A percentile compares a stretch with the other conserved stretches of the same genome.
These are phyloP conservation scores for Myriosclerotinia curreyana DNA, from an alignment of 2,329 filamentous ascomycete genomes.

Conservation along the genomic window DNA sequence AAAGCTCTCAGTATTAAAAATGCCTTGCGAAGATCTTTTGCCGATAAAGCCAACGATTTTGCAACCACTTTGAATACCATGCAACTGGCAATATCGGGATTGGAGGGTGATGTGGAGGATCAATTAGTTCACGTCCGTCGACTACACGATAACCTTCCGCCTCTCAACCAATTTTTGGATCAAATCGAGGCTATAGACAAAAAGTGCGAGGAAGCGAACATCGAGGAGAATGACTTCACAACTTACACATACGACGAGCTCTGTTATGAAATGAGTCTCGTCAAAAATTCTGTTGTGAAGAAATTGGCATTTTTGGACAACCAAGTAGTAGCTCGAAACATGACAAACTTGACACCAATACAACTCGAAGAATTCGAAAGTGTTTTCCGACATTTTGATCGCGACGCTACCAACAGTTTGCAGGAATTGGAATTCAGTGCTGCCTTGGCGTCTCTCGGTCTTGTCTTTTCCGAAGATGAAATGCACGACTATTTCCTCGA, in stretches of 20 bases:
- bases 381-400: conserved; percentile 96
- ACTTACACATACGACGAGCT: conserved; percentile 98
- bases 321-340: conserved; percentile 95
- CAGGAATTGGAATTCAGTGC: conserved; percentile 95
- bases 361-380: conserved; percentile 98
- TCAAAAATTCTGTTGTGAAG: conserved; percentile 89
- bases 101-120: conserved; percentile 95
- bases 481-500: conserved; percentile 95
- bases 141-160: conserved; percentile 79
- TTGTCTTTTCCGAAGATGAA: conserved; percentile 96
- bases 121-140: conserved; percentile 84
- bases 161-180: conserved; percentile 85
- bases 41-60: conserved; percentile 98
- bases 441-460: conserved; percentile 86
- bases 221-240: conserved; percentile 99
- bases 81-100: conserved; percentile 89
- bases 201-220: conserved; percentile 93
- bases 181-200: conserved; percentile 82
- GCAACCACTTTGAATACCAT: conserved; percentile 92
- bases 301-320: conserved; percentile 97
- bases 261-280: conserved; percentile 86
- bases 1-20: conserved; percentile 75
- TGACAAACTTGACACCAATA: conserved; percentile 98
- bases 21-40: conserved; percentile 83
- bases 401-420: conserved; percentile 84